Conservation (phyloP, 2,329 filamentous ascomycete species). For the Colletotrichum spaethianum region DNA sequence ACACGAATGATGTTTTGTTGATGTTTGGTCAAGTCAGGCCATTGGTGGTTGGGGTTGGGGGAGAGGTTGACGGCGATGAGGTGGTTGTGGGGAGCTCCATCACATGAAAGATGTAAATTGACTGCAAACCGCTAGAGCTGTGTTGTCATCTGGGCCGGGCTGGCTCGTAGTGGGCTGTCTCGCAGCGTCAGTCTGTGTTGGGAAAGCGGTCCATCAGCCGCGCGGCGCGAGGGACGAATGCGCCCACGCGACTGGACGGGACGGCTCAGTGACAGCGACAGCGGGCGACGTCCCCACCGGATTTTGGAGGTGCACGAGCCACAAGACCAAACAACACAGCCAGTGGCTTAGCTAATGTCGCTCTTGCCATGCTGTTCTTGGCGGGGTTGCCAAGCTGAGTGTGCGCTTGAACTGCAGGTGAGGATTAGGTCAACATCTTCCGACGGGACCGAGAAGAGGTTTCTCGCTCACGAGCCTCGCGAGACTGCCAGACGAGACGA, state of each 20-base stretch:
- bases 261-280: slow-evolving; percentile 25
- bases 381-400: background rate
- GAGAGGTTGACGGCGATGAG: slow-evolving; percentile 18
- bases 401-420: slow-evolving; percentile 6
- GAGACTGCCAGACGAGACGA: slow-evolving; percentile 4
- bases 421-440: slow-evolving; percentile 13
- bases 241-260: slow-evolving; percentile 35
- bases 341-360: slow-evolving; percentile 27
- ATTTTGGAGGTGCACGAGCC: slow-evolving; percentile 30
- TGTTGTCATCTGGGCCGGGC: slow-evolving; percentile 23
- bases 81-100: slow-evolving; percentile 40
- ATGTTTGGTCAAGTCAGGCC: slow-evolving; percentile 33
- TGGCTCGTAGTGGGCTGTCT: slow-evolving; percentile 20
- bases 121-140: slow-evolving; percentile 20
- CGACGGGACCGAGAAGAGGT: slow-evolving; percentile 29
- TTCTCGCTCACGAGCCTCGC: background rate
- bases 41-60: slow-evolving; percentile 14
- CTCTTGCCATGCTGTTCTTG: slow-evolving; percentile 17
- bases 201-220: slow-evolving; percentile 27
- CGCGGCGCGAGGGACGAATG: slow-evolving; percentile 39
- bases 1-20: slow-evolving; percentile 14
- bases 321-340: slow-evolving; percentile 26
- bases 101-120: slow-evolving; percentile 40
- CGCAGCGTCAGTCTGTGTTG: slow-evolving; percentile 22
- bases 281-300: slow-evolving; percentile 21